Percentiles rank a stretch among this genome's conserved stretches.
Evolutionary conservation across 441 rosid species (phyloP).

Genomic region (Rhodomyrtus psidioides): DNA sequence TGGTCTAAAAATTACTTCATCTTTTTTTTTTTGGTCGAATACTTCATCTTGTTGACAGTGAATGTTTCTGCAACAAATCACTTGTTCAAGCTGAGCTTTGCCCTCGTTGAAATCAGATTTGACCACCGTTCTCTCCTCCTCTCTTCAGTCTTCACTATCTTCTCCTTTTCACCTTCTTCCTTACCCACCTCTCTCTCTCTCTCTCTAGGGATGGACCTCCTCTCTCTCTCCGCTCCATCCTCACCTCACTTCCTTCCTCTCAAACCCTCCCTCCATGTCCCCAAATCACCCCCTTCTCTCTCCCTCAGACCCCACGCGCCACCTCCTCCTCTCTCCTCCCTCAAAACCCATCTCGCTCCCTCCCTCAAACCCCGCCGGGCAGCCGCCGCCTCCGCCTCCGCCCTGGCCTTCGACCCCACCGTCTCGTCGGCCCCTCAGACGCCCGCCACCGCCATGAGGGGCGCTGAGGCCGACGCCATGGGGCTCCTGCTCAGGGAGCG

Average conservation of each 20-base stretch:
- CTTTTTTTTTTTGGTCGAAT: too few species aligned
- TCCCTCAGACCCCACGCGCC: not conserved
- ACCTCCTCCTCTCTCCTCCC: not conserved
- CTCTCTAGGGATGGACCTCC: conserved; percentile 35
- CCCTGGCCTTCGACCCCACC: conserved; percentile 8
- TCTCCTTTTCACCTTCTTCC: not conserved
- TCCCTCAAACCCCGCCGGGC: conserved; percentile 4
- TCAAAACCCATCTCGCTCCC: conserved; percentile 13
- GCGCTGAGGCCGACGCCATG: conserved; percentile 75
- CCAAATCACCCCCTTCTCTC: conserved; percentile 4
- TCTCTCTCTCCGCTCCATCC: conserved; percentile 41
- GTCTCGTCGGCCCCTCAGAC: conserved; percentile 28
- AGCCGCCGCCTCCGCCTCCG: conserved; percentile 8
- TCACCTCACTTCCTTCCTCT: conserved; percentile 20
- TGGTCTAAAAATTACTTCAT: too few species aligned
- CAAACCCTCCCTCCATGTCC: conserved; percentile 13
- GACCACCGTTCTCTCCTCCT: not conserved
- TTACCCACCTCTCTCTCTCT: not conserved
- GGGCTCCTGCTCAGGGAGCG: conserved; percentile 80
- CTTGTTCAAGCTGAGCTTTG: not conserved
- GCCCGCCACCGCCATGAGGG: conserved; percentile 52
- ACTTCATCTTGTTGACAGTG: not conserved
- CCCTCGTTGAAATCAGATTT: not conserved
- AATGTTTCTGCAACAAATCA: accelerated
- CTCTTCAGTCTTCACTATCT: not conserved